phyloP scores from a whole-genome alignment of 495 filamentous ascomycete genomes.

The Trichoderma virens region DNA sequence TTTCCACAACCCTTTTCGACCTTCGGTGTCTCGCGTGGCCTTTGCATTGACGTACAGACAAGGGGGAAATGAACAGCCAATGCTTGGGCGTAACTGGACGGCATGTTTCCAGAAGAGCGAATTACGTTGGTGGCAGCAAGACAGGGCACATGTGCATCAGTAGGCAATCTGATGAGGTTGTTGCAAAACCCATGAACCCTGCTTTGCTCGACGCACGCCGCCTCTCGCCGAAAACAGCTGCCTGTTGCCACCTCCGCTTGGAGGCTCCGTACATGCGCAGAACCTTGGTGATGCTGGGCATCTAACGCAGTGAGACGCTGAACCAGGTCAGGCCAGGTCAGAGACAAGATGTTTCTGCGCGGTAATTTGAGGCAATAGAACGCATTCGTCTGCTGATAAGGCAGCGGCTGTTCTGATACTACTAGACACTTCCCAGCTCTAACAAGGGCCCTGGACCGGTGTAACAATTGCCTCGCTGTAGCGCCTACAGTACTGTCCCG shows the following conservation, averaged over 20 bases:
- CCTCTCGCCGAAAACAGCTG: background rate
- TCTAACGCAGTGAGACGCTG: background rate
- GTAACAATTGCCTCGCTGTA: background rate
- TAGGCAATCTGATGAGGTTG: background rate
- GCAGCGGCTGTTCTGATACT: background rate
- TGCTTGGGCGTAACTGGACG: background rate
- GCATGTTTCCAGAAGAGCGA: slow-evolving; percentile 6
- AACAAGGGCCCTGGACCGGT: background rate
- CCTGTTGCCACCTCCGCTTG: too few relatives aligned
- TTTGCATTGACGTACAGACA: background rate
- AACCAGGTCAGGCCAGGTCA: background rate
- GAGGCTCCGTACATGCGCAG: background rate
- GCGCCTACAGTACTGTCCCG: background rate
- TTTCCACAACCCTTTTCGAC: background rate
- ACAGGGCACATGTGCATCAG: background rate
- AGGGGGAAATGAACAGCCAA: slow-evolving; percentile 2
- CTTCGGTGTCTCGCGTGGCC: slow-evolving; percentile 5
- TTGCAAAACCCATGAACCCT: background rate
- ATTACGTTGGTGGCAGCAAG: background rate
- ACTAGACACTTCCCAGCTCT: too few relatives aligned
- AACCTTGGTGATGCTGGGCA: too few relatives aligned
- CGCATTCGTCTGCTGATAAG: background rate
- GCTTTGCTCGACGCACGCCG: background rate
- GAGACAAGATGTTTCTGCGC: background rate
- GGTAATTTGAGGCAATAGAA: background rate